phyloP scores from a whole-genome alignment of 1,284 basidiomycete species.

The Athelia psychrophila region DNA sequence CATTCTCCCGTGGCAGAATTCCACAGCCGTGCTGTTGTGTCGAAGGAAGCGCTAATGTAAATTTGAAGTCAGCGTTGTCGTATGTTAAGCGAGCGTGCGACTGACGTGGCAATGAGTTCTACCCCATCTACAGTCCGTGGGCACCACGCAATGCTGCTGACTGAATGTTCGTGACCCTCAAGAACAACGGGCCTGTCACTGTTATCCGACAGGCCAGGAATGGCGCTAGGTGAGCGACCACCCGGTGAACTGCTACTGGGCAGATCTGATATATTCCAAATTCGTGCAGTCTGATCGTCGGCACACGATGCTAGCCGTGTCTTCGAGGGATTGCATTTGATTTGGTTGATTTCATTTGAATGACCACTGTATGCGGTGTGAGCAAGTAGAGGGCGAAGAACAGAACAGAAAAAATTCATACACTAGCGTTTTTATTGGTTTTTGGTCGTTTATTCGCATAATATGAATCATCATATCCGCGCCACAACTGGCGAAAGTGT shows the following conservation, averaged over 20 bases:
- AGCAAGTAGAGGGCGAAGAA: background rate
- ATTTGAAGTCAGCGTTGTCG: background rate
- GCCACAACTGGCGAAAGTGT: slow-evolving; percentile 71
- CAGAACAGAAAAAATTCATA: slow-evolving; percentile 30
- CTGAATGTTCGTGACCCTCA: slow-evolving; percentile 61
- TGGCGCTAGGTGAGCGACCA: slow-evolving; percentile 25
- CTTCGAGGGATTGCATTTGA: slow-evolving; percentile 63
- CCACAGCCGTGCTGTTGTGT: slow-evolving; percentile 74
- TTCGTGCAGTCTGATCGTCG: slow-evolving; percentile 73
- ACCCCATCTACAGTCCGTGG: slow-evolving; percentile 46
- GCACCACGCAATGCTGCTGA: slow-evolving; percentile 75
- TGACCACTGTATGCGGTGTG: slow-evolving; percentile 54
- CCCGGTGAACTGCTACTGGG: slow-evolving; percentile 25
- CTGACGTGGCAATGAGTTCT: slow-evolving; percentile 71
- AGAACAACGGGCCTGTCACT: slow-evolving; percentile 39
- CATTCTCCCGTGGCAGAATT: slow-evolving; percentile 74
- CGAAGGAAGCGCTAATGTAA: slow-evolving; percentile 71
- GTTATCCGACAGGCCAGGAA: slow-evolving; percentile 35
- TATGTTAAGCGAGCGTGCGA: slow-evolving; percentile 12
- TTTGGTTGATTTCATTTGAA: slow-evolving; percentile 73
- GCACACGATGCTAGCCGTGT: slow-evolving; percentile 77
- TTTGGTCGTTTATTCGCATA: slow-evolving; percentile 47
- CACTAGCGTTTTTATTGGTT: slow-evolving; percentile 56
- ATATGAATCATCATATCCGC: slow-evolving; percentile 67
- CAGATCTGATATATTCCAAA: slow-evolving; percentile 63